Percentiles rank a stretch among this genome's conserved stretches.
phyloP scores from a whole-genome alignment of 2,329 filamentous ascomycete species.

The Monilinia vaccinii-corymbosi region DNA sequence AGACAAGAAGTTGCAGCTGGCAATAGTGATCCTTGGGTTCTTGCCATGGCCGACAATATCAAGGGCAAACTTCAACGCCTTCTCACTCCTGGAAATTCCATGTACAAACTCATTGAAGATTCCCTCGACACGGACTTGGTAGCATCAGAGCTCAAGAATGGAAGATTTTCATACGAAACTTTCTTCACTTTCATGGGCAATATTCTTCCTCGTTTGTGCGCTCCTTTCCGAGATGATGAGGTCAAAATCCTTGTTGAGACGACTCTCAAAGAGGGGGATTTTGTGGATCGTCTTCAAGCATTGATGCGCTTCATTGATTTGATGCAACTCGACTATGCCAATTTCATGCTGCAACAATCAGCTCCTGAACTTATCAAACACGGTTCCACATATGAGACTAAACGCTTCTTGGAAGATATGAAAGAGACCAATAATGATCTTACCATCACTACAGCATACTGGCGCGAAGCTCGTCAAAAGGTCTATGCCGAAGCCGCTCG shows the following conservation, averaged over 20 bases:
- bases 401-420: constrained; percentile 59
- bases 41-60: constrained; percentile 62
- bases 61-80: constrained; percentile 64
- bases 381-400: constrained; percentile 64
- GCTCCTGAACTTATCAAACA: constrained; percentile 64
- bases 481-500: constrained; percentile 56
- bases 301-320: constrained; percentile 68
- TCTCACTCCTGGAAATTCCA: constrained; percentile 59
- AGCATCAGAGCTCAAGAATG: constrained; percentile 56
- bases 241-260: constrained; percentile 60
- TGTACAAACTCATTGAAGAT: constrained; percentile 67
- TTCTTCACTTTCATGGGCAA: constrained; percentile 71
- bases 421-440: constrained; percentile 45
- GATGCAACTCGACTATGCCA: constrained; percentile 73
- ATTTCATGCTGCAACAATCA: constrained; percentile 65
- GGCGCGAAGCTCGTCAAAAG: constrained; percentile 54
- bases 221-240: constrained; percentile 69
- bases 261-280: constrained; percentile 48
- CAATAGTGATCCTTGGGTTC: constrained; percentile 57
- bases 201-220: constrained; percentile 70
- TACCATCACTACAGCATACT: constrained; percentile 53
- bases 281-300: constrained; percentile 68
- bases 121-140: constrained; percentile 66
- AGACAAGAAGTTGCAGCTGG: constrained; percentile 52
- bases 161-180: constrained; percentile 70